Conservation (phyloP, 441 rosid species). For the Rhodomyrtus psidioides region DNA sequence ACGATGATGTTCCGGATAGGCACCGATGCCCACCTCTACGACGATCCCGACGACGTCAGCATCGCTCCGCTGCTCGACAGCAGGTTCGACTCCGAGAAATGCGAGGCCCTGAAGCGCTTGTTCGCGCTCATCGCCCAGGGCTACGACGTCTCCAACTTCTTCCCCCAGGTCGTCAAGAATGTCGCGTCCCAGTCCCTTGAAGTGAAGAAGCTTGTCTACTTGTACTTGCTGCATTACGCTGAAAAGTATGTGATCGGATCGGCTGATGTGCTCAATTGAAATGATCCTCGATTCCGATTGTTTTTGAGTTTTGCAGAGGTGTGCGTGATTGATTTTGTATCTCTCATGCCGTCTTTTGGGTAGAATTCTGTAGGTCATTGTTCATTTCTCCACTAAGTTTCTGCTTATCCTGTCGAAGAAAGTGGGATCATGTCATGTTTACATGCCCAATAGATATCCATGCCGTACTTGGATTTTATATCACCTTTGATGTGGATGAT, state of each 20-base stretch:
- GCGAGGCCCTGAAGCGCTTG: slow-evolving; percentile 93
- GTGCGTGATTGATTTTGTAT: not conserved
- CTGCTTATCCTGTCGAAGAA: not conserved
- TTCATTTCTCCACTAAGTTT: not conserved
- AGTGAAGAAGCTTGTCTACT: slow-evolving; percentile 93
- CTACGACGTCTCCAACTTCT: slow-evolving; percentile 90
- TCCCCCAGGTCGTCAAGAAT: slow-evolving; percentile 96
- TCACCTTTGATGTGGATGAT: not conserved
- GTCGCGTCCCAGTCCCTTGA: slow-evolving; percentile 88
- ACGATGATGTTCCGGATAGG: slow-evolving; percentile 76
- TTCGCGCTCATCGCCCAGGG: slow-evolving; percentile 96
- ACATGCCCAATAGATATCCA: not conserved
- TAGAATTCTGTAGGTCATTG: not conserved
- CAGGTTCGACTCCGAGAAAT: slow-evolving; percentile 89
- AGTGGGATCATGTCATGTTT: not conserved
- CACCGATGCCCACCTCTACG: slow-evolving; percentile 92
- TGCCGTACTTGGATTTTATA: not conserved
- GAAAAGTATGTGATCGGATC: slow-evolving; percentile 49
- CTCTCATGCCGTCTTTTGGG: not conserved
- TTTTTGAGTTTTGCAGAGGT: not conserved
- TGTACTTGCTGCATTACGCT: slow-evolving; percentile 94
- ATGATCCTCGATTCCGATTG: not conserved
- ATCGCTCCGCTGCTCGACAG: slow-evolving; percentile 80
- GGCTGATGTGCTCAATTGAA: not conserved
- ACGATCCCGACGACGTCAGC: slow-evolving; percentile 90